phyloP scores from a whole-genome alignment of 2,329 filamentous ascomycete species.

The Coccinonectria pachysandricola region DNA sequence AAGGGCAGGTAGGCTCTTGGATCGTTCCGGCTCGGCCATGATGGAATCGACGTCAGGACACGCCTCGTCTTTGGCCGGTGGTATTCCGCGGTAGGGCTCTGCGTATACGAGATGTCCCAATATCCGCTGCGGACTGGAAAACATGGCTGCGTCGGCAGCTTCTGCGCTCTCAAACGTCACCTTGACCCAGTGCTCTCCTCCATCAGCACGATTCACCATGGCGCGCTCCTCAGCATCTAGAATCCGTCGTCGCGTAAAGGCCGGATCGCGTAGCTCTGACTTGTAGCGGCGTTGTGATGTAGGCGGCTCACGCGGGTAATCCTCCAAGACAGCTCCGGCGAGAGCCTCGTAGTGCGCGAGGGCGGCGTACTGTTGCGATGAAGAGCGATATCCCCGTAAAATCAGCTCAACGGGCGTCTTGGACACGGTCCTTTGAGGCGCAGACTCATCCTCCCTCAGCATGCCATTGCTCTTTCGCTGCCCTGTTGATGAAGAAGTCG shows the following conservation, averaged over 20 bases:
- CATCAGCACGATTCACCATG: conserved; percentile 71
- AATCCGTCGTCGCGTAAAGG: conserved; percentile 53
- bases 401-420: conserved; percentile 61
- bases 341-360: conserved; percentile 82
- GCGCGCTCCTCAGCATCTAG: conserved; percentile 63
- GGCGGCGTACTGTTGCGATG: conserved; percentile 68
- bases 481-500: conserved; percentile 16
- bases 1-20: conserved; percentile 26
- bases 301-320: conserved; percentile 81
- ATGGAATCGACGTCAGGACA: conserved; percentile 42
- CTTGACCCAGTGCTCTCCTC: conserved; percentile 88
- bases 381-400: conserved; percentile 65
- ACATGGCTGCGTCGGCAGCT: conserved; percentile 59
- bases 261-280: conserved; percentile 61
- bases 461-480: conserved; percentile 28
- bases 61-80: conserved; percentile 53
- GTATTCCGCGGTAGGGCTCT: conserved; percentile 56
- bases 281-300: conserved; percentile 60
- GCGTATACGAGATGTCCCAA: conserved; percentile 61
- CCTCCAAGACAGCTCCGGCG: conserved; percentile 80
- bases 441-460: conserved; percentile 29
- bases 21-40: conserved; percentile 21
- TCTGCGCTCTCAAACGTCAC: conserved; percentile 68
- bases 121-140: conserved; percentile 60
- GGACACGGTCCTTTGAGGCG: conserved; percentile 24